Evolutionary conservation across 768 basidiomycete species (phyloP), one percentile per base, ranked within the genome.

Genomic region (Podaxis carcinomalis): DNA sequence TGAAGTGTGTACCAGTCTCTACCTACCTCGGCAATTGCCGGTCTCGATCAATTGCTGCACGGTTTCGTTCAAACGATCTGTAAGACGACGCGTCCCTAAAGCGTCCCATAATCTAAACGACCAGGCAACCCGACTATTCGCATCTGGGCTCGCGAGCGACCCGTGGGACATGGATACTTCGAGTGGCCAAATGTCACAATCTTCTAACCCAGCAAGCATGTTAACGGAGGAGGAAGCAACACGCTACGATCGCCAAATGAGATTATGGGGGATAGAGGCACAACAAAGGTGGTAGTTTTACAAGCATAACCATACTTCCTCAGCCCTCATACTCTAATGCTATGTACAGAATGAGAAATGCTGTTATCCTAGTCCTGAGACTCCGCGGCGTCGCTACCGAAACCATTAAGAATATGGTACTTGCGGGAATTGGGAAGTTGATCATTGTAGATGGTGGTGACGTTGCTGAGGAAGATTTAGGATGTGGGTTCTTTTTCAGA

Each of bases 261-360:
- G 96, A 32, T 76, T 98, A 66, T 99, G 97, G 97, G 97, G 97
- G 49, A 84, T 98, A 44, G 97, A 98, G 72, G 97, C 97, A 37
- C 97, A 99, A 72, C 93, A 97, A 75, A 84, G 90, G 95, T 92
- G 66, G 62, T 77, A 68, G 64, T 47, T 37, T 7, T 64, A 36
- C 57, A 47, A 4, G n/a, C 35, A n/a, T 23, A 55, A 39, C 28
- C 37, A 51, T 55, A 62, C 63, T 50, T 57, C 55, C 51, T 53
- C 57, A 27, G 19, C 39, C 44, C 28, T 28, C 19, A 50, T 21
- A 1, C 28, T 19, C 36, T 57, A 49, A 59, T 47, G 58, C 42
- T 53, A 25, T n/a, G 56, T 68, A 37, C 72, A 97, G 94, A 72
- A 97, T 96, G 93, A 85, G 93, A 67, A 94, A 91, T 72, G 94